Evolutionary conservation across 768 basidiomycete genomes (phyloP).

Genomic region (Macrolepiota fuliginosa): DNA sequence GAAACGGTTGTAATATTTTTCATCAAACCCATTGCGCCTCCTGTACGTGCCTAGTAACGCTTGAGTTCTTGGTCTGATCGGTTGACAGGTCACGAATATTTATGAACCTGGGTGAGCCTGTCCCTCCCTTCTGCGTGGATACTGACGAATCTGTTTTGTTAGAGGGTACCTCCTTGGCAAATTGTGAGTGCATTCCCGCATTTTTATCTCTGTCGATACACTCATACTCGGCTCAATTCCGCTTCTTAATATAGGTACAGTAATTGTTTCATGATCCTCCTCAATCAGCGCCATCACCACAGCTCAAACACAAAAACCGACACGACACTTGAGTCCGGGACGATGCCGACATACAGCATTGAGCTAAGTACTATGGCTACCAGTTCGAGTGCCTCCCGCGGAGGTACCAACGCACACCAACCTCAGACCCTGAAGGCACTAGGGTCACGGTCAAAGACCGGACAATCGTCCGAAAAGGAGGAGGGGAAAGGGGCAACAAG

Average conservation of each 20-base stretch:
- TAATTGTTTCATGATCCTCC: slow-evolving; percentile 1
- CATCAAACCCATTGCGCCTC: not conserved
- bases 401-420: no score
- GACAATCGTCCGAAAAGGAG: no score
- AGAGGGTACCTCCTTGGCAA: not conserved
- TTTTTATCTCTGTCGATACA: not conserved
- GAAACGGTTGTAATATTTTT: not conserved
- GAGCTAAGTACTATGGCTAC: not conserved
- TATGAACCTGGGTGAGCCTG: not conserved
- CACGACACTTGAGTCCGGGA: not conserved
- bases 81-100: not conserved
- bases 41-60: not conserved
- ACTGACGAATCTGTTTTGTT: not conserved
- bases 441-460: no score
- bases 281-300: not conserved
- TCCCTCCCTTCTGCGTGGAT: not conserved
- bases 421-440: no score
- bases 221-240: not conserved
- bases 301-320: not conserved
- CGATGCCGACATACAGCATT: not conserved
- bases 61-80: not conserved
- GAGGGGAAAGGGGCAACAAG: no score
- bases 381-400: not conserved
- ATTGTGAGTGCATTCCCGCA: not conserved
- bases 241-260: not conserved